These are phyloP conservation scores for Phytophthora pisi DNA, from an alignment of 352 stramenopile genomes.

Conservation along the genomic window DNA sequence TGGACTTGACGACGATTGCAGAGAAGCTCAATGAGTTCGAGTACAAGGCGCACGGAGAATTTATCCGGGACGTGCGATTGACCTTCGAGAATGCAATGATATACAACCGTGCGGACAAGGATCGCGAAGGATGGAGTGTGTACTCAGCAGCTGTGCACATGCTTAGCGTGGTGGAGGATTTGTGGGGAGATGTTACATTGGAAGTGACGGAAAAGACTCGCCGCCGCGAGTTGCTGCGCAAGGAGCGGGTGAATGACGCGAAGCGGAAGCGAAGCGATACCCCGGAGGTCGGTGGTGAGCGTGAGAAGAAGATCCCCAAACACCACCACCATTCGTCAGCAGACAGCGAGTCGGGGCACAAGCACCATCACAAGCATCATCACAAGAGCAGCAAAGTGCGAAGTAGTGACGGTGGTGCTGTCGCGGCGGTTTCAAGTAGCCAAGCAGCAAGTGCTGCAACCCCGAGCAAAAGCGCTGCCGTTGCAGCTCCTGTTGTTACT, in stretches of 20 bases:
- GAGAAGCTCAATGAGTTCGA: slow-evolving; percentile 70
- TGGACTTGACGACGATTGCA: slow-evolving; percentile 78
- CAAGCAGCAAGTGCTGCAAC: slow-evolving; percentile 8
- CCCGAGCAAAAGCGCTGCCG: slow-evolving; percentile 8
- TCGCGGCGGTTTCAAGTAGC: slow-evolving; percentile 3
- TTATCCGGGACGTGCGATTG: slow-evolving; percentile 78
- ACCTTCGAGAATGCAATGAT: slow-evolving; percentile 87
- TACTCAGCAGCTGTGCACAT: slow-evolving; percentile 81
- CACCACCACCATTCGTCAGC: slow-evolving; percentile 20
- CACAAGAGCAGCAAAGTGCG: slow-evolving; percentile 33
- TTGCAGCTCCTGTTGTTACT: slow-evolving; percentile 13
- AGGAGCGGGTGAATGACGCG: slow-evolving; percentile 72
- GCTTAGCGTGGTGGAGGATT: slow-evolving; percentile 70
- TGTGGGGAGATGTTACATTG: slow-evolving; percentile 82
- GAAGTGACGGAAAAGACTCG: slow-evolving; percentile 78
- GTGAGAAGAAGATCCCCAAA: slow-evolving; percentile 40
- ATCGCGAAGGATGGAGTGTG: slow-evolving; percentile 80
- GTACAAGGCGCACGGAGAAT: slow-evolving; percentile 85
- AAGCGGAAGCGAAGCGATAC: slow-evolving; percentile 50
- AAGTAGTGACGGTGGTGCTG: slow-evolving; percentile 15
- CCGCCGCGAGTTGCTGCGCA: slow-evolving; percentile 71
- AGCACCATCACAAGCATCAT: slow-evolving; percentile 37
- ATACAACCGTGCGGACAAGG: slow-evolving; percentile 85
- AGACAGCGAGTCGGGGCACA: slow-evolving; percentile 25
- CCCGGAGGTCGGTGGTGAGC: slow-evolving; percentile 34